A percentile compares a stretch with the other conserved stretches of the same genome.
These are phyloP conservation scores for Starmera pachycereana DNA, from an alignment of 805 yeast genomes.

Conservation along the genomic window DNA sequence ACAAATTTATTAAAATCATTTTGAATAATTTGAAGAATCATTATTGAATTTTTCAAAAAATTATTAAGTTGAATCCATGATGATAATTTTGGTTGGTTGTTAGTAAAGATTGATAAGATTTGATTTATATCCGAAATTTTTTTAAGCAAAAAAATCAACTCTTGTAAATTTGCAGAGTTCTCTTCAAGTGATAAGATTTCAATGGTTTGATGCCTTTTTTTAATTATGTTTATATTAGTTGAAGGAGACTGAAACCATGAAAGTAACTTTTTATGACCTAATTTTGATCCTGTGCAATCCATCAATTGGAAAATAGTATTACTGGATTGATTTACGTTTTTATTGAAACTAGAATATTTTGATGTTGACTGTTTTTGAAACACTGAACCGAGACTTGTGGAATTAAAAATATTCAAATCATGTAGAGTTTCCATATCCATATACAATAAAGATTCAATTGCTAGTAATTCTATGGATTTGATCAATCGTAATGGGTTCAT, in stretches of 20 bases:
- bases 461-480: background rate
- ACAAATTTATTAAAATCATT: constrained; percentile 2
- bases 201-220: constrained; percentile 21
- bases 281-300: constrained; percentile 18
- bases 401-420: background rate
- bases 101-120: constrained; percentile 11
- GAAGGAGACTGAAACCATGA: constrained; percentile 28
- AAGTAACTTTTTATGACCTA: constrained; percentile 21
- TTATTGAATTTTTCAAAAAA: constrained; percentile 14
- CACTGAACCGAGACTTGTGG: background rate
- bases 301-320: constrained; percentile 11
- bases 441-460: background rate
- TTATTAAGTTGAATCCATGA: constrained; percentile 22
- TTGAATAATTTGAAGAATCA: constrained; percentile 9
- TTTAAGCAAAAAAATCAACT: constrained; percentile 14
- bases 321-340: too few relatives aligned
- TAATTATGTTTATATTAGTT: constrained; percentile 16
- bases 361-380: too few relatives aligned
- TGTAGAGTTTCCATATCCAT: background rate
- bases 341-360: too few relatives aligned
- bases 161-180: constrained; percentile 13
- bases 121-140: constrained; percentile 21
- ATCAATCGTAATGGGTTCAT: background rate
- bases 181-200: constrained; percentile 13
- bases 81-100: constrained; percentile 17